A percentile compares a stretch with the other conserved stretches of the same genome.
These are phyloP conservation scores for Stenogyne calaminthoides DNA, from an alignment of 305 asterid genomes.

Conservation along the genomic window DNA sequence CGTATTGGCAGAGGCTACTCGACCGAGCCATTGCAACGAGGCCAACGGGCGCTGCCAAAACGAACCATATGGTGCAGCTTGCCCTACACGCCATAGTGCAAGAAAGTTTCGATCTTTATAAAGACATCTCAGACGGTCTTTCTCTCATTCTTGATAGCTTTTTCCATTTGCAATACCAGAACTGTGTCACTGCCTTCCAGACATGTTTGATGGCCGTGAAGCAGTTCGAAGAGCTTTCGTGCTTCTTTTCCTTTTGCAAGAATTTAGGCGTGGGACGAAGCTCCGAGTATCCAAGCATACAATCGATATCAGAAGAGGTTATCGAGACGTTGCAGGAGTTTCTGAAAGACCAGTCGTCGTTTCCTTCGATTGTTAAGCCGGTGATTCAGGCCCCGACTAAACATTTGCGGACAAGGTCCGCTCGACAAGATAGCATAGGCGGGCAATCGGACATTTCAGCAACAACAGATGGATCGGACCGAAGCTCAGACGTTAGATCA, in stretches of 20 bases:
- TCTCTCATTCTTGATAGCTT: slow-evolving; percentile 69
- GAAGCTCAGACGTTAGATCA: slow-evolving; percentile 47
- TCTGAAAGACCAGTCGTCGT: slow-evolving; percentile 80
- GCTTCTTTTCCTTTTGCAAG: slow-evolving; percentile 63
- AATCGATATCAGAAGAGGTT: slow-evolving; percentile 63
- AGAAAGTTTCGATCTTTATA: slow-evolving; percentile 79
- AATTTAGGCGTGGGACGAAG: slow-evolving; percentile 63
- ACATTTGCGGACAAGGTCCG: slow-evolving; percentile 2
- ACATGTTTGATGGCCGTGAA: slow-evolving; percentile 69
- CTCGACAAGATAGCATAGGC: slow-evolving; percentile 39
- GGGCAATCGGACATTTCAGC: slow-evolving; percentile 57
- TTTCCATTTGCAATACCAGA: slow-evolving; percentile 69
- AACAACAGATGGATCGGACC: slow-evolving; percentile 43
- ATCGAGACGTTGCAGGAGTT: slow-evolving; percentile 77
- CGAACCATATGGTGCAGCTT: slow-evolving; percentile 52
- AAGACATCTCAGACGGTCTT: slow-evolving; percentile 78
- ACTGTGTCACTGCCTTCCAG: slow-evolving; percentile 65
- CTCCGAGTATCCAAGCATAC: slow-evolving; percentile 77
- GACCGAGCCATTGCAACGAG: slow-evolving; percentile 81
- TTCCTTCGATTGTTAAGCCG: slow-evolving; percentile 42
- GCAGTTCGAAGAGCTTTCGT: slow-evolving; percentile 74
- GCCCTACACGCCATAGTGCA: slow-evolving; percentile 67
- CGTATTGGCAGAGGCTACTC: slow-evolving; percentile 72
- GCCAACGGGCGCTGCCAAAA: slow-evolving; percentile 77
- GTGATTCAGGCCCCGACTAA: slow-evolving; percentile 17